Conservation (phyloP, 1,284 basidiomycete genomes). For the Tranzscheliella williamsii region DNA sequence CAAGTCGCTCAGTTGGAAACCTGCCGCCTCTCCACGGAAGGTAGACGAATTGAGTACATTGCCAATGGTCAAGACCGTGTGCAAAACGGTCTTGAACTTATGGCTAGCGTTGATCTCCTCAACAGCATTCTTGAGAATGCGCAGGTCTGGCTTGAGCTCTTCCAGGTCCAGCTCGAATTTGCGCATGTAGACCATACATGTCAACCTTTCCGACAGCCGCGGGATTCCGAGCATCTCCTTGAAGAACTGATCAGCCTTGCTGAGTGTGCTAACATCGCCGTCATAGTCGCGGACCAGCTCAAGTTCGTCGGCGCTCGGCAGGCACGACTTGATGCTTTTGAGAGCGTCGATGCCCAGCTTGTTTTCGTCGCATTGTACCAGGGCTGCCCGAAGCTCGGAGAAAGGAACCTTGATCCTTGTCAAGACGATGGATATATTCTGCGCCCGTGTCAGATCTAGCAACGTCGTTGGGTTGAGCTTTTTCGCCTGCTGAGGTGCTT, state of each 20-base stretch:
- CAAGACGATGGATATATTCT: slow-evolving; percentile 46
- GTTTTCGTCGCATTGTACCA: slow-evolving; percentile 43
- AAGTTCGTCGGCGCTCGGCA: slow-evolving; percentile 50
- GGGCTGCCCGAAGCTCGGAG: slow-evolving; percentile 37
- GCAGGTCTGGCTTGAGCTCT: slow-evolving; percentile 80
- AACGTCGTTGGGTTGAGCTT: slow-evolving; percentile 39
- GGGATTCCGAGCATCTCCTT: slow-evolving; percentile 79
- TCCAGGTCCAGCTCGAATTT: slow-evolving; percentile 80
- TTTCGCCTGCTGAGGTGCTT: slow-evolving; percentile 12
- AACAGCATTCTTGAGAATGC: slow-evolving; percentile 74
- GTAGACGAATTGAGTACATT: slow-evolving; percentile 80
- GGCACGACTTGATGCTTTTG: slow-evolving; percentile 40
- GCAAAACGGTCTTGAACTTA: slow-evolving; percentile 73
- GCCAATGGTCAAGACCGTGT: slow-evolving; percentile 71
- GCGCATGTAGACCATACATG: slow-evolving; percentile 79
- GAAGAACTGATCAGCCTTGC: slow-evolving; percentile 82
- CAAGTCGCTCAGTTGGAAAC: slow-evolving; percentile 80
- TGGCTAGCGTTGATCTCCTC: slow-evolving; percentile 72
- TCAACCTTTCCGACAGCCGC: slow-evolving; percentile 72
- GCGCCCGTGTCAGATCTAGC: slow-evolving; percentile 40
- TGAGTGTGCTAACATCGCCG: slow-evolving; percentile 35
- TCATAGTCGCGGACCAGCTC: slow-evolving; percentile 48
- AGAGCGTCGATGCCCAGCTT: slow-evolving; percentile 43
- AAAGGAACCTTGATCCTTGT: slow-evolving; percentile 50
- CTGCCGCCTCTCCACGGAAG: slow-evolving; percentile 79